Evolutionary conservation across 202 grass and related monocot genomes (phyloP).

Genomic region (Panicum hallii): DNA sequence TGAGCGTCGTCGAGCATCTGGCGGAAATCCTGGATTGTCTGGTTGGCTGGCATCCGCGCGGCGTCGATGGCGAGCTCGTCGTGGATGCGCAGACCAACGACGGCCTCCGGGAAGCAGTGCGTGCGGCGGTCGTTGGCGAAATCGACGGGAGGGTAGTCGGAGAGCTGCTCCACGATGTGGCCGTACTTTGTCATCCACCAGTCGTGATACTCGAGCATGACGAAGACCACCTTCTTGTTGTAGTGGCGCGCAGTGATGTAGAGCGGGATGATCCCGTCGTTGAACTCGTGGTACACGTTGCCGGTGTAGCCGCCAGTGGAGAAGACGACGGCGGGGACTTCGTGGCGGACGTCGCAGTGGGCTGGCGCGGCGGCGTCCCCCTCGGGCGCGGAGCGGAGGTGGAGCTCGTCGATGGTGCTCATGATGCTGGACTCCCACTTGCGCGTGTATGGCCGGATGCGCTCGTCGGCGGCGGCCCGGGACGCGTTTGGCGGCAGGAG

Average conservation of each 20-base stretch:
- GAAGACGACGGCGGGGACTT: constrained; percentile 68
- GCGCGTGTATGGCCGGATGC: constrained; percentile 72
- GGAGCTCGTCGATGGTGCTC: constrained; percentile 79
- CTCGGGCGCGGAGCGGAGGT: constrained; percentile 44
- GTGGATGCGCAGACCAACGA: constrained; percentile 71
- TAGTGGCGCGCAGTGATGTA: constrained; percentile 75
- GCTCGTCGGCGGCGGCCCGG: constrained; percentile 42
- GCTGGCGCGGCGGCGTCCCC: background rate
- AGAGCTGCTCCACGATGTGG: constrained; percentile 58
- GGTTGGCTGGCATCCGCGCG: constrained; percentile 32
- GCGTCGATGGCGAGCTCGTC: constrained; percentile 70
- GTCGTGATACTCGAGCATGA: constrained; percentile 81
- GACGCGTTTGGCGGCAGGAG: constrained; percentile 8
- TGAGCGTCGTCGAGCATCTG: constrained; percentile 70
- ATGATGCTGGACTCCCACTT: constrained; percentile 87
- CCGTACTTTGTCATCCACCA: constrained; percentile 81
- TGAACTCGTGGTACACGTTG: constrained; percentile 99
- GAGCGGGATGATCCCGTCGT: constrained; percentile 88
- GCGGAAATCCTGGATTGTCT: constrained; percentile 61
- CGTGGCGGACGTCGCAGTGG: constrained; percentile 55
- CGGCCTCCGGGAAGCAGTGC: constrained; percentile 75
- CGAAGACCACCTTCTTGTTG: constrained; percentile 63
- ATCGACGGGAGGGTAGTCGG: constrained; percentile 66
- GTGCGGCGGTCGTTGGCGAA: constrained; percentile 64
- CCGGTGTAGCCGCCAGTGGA: constrained; percentile 96